Percentiles rank a stretch among this genome's conserved stretches.
phyloP scores from a whole-genome alignment of 108 stramenopile genomes.

The Fragilaria crotonensis region DNA sequence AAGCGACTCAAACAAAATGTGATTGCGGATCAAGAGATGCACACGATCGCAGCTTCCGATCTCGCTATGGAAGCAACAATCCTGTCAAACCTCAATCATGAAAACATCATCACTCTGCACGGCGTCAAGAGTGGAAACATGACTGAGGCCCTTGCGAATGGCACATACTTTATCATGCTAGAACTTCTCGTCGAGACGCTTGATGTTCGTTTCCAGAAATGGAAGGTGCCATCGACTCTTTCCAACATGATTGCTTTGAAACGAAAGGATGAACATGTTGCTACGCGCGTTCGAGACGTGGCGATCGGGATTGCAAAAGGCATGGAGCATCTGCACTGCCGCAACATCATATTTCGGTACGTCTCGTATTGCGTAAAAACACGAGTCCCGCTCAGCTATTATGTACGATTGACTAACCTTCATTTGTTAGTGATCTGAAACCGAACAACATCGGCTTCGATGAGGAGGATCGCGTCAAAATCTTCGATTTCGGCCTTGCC shows the following conservation, averaged over 20 bases:
- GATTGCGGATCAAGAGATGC: no score
- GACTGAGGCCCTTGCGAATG: neutral
- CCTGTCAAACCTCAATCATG: conserved; percentile 15
- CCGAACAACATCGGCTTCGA: conserved; percentile 5
- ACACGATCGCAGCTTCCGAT: conserved; percentile 16
- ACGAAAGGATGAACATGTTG: neutral
- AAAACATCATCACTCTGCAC: conserved; percentile 16
- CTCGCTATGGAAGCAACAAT: conserved; percentile 17
- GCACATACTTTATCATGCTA: conserved; percentile 13
- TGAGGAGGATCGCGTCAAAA: no score
- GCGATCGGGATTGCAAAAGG: conserved; percentile 12
- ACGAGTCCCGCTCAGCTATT: no score
- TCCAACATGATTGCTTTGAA: neutral
- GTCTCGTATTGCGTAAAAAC: no score
- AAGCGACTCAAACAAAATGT: no score
- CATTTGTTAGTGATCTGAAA: no score
- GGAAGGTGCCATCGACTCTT: neutral
- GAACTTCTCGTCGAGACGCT: conserved; percentile 14
- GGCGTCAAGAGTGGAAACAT: conserved; percentile 5
- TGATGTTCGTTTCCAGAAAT: conserved; percentile 7
- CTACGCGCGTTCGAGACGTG: conserved; percentile 5
- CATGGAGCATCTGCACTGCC: conserved; percentile 13
- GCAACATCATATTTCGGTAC: conserved; percentile 13
- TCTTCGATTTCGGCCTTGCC: no score
- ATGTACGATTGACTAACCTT: no score